Evolutionary conservation across 2,329 filamentous ascomycete genomes (phyloP), one percentile per base, ranked within the genome.

Genomic region (Neofusicoccum laricinum): DNA sequence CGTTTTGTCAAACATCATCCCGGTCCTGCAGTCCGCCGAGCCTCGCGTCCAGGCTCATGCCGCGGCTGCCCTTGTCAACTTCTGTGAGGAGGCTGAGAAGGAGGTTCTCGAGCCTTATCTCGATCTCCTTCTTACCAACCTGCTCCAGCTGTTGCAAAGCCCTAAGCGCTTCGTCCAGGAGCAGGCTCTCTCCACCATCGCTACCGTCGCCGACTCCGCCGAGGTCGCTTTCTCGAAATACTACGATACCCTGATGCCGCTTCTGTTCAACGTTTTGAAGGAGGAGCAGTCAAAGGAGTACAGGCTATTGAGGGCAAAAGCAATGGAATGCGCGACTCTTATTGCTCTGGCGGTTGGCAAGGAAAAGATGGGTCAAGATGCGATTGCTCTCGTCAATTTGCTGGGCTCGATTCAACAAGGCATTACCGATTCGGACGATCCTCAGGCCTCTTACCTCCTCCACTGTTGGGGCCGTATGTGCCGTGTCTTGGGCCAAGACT

Each of bases 381-480:
- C 94, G 3, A 84, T 95, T 79, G 90, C 88, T 46, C 83, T 99
- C 45, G 94, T 98, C 19, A 89, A 96, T 71, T 85, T 97, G 21
- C 84, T 99, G 61, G 93, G 91, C 61, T 88, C 86, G 67, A 96
- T 98, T 64, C 95, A 99, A 77, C 84, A 81, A 73, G 76, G 69
- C 68, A 95, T 98, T 67, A 90, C 88, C 4, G 95, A 99, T 71
- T 81, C 93, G 1, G 95, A 99, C 71, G 95, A 99, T 74, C 95
- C 95, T 43, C 95, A 99, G 78, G 91, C 93, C 15, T 94, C 96
- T 72, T 99, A 99, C 76, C 85, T 99, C 40, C 91, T 99, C 79
- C 95, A 99, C 83, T 99, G 95, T 81, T 99, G 95, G 95, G 95
- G 95, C 61, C 89, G 95, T 55, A 99, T 99, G 95, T 98, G 94